Conservation (phyloP, 192 early-diverging fungal genomes). For the Coemansia sp. region DNA sequence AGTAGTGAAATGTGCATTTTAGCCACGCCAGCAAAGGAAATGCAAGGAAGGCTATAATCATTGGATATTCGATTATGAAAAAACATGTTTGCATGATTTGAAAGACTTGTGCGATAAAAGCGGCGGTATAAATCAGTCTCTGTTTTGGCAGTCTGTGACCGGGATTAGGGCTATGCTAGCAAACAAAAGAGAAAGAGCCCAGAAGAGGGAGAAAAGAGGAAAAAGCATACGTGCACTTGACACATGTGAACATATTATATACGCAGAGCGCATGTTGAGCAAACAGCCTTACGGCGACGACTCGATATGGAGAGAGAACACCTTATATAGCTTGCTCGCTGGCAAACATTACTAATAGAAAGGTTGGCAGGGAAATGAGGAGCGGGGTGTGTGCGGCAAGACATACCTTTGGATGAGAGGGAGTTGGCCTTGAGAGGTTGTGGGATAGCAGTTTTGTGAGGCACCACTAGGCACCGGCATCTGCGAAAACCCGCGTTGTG, state of each 20-base stretch:
- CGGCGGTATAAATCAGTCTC: no score
- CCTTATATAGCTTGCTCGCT: no score
- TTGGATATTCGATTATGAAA: no score
- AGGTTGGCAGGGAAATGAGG: background rate
- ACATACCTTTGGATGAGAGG: constrained; percentile 55
- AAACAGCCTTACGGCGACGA: no score
- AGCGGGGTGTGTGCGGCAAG: background rate
- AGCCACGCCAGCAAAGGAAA: background rate
- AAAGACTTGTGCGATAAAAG: no score
- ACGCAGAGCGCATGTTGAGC: no score
- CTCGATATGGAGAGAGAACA: no score
- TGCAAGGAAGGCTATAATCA: no score
- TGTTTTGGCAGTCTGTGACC: background rate
- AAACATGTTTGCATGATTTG: no score
- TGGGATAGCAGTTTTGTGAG: constrained; percentile 22
- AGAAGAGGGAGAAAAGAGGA: background rate
- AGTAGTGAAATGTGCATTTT: background rate
- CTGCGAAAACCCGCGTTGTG: constrained; percentile 26
- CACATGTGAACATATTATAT: no score
- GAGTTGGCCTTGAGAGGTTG: constrained; percentile 34
- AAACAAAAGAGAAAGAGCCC: background rate
- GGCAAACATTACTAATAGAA: no score
- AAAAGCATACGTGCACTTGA: background rate
- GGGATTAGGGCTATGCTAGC: background rate
- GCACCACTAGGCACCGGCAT: constrained; percentile 10